Percentiles rank a stretch among this genome's conserved stretches.
Conservation (phyloP, 805 yeast genomes). For the Wickerhamomyces rabaulensis region DNA sequence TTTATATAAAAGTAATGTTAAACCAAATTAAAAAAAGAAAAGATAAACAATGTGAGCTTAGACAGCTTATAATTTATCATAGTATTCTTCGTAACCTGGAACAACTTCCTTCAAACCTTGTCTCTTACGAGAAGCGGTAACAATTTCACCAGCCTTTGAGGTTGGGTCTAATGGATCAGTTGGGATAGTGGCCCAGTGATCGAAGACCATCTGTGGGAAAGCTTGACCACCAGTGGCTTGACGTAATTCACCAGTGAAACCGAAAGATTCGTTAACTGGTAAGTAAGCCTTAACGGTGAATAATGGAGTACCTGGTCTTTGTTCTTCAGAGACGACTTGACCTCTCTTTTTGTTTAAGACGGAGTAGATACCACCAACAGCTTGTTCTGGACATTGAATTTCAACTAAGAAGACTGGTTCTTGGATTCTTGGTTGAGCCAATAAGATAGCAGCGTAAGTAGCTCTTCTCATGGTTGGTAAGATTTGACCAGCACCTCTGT, state of each 20-base stretch:
- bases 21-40: conserved; percentile 1
- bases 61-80: conserved; percentile 68
- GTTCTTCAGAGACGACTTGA: conserved; percentile 98
- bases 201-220: conserved; percentile 99
- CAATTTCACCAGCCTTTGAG: conserved; percentile 64
- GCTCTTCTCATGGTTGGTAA: conserved; percentile 99
- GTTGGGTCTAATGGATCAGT: conserved; percentile 93
- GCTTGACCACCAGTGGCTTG: conserved; percentile 99
- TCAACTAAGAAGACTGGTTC: conserved; percentile 99
- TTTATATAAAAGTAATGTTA: background rate
- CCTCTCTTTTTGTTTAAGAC: conserved; percentile 99
- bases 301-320: conserved; percentile 99
- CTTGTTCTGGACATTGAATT: conserved; percentile 98
- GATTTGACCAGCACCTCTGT: conserved; percentile 99
- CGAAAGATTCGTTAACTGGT: conserved; percentile 99
- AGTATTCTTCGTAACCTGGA: conserved; percentile 99
- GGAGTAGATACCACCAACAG: conserved; percentile 99
- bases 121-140: conserved; percentile 77
- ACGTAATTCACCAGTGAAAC: conserved; percentile 99
- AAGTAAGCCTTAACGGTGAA: conserved; percentile 99
- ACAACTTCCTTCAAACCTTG: conserved; percentile 95
- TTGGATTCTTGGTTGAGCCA: conserved; percentile 98
- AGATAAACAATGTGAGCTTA: background rate
- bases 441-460: conserved; percentile 95
- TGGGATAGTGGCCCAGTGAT: conserved; percentile 90